Conservation (phyloP, 2,329 filamentous ascomycete genomes). For the Beauveria sp. region DNA sequence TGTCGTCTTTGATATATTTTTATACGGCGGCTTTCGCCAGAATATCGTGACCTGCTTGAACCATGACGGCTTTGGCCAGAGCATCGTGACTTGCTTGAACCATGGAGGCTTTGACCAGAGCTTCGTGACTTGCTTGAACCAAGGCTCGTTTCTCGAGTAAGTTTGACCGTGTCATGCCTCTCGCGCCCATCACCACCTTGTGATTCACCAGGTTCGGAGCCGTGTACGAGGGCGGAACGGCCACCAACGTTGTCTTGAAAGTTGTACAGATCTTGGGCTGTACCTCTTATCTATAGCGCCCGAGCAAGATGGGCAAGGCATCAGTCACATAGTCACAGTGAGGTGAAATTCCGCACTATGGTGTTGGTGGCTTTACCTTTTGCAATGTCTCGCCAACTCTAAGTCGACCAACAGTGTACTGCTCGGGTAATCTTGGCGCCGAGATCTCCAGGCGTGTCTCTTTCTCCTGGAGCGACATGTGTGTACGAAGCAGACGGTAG, state of each 20-base stretch:
- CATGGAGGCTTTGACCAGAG: not conserved
- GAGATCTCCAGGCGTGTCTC: not conserved
- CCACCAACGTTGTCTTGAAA: conserved; percentile 6
- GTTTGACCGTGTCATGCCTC: not conserved
- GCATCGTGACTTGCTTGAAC: not conserved
- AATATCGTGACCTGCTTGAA: not conserved
- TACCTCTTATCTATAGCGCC: conserved; percentile 2
- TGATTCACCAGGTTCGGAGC: not conserved
- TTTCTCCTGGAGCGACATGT: conserved; percentile 1
- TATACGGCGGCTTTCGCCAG: not conserved
- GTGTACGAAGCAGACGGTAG: not conserved
- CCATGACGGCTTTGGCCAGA: not conserved
- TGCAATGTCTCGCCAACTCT: conserved; percentile 6
- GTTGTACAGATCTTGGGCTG: conserved; percentile 5
- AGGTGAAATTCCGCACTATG: not conserved
- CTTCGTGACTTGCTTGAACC: not conserved
- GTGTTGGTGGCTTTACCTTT: conserved; percentile 1
- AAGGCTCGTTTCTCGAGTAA: not conserved
- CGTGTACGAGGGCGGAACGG: conserved; percentile 7
- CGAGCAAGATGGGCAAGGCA: not conserved
- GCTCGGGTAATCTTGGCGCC: not conserved
- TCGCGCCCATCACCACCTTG: not conserved
- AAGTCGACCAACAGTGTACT: conserved; percentile 2
- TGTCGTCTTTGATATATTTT: not conserved
- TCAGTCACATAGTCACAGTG: not conserved